phyloP scores from a whole-genome alignment of 257 asterid species.

The Solanum stenotomum region DNA sequence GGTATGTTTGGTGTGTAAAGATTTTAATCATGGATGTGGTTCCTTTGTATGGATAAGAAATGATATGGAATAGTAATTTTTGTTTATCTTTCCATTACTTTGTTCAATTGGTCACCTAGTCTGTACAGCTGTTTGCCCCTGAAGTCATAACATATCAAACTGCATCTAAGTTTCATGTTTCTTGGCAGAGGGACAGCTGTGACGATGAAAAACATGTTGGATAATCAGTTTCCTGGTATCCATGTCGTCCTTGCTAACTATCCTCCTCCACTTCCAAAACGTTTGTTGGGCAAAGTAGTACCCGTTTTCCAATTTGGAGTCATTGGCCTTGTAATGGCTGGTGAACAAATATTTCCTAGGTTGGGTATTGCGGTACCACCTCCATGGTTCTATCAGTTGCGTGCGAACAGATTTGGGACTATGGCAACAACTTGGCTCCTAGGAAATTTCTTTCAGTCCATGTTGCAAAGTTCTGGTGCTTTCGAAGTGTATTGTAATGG shows the following conservation, averaged over 20 bases:
- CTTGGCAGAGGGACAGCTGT: constrained; percentile 81
- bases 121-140: background rate
- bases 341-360: constrained; percentile 81
- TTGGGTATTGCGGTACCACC: constrained; percentile 78
- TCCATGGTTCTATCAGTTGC: constrained; percentile 67
- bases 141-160: background rate
- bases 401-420: constrained; percentile 82
- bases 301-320: constrained; percentile 78
- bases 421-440: constrained; percentile 90
- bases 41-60: background rate
- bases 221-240: constrained; percentile 80
- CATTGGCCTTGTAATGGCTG: constrained; percentile 64
- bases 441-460: constrained; percentile 76
- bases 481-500: constrained; percentile 83
- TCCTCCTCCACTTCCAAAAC: constrained; percentile 91
- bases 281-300: constrained; percentile 71
- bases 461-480: constrained; percentile 84
- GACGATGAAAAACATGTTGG: constrained; percentile 90
- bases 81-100: background rate
- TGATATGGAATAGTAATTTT: background rate
- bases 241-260: constrained; percentile 76
- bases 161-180: background rate
- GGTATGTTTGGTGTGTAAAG: background rate
- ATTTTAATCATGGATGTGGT: background rate
- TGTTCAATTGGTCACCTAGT: background rate